Conservation (phyloP, 371 early-diverging fungal species). For the Mortierella sp. region DNA sequence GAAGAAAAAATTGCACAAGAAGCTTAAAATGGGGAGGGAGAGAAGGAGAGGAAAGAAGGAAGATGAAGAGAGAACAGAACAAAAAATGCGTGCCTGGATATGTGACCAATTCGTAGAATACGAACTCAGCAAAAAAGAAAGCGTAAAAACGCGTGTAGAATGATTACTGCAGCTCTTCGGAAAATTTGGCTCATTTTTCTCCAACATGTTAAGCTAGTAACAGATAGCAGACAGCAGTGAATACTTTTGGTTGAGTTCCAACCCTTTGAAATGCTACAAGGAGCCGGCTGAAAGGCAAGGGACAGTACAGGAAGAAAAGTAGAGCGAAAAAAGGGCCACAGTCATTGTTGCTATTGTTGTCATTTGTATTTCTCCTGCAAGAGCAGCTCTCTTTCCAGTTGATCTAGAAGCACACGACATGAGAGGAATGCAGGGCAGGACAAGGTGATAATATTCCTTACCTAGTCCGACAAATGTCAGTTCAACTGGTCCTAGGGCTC, state of each 20-base stretch:
- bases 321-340: neutral
- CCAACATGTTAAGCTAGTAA: neutral
- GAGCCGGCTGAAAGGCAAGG: neutral
- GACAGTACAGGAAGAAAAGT: neutral
- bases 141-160: neutral
- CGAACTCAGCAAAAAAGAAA: constrained; percentile 5
- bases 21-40: neutral
- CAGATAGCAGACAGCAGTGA: neutral
- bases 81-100: no score
- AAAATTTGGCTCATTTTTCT: neutral
- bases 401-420: neutral
- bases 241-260: neutral
- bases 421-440: neutral
- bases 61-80: no score
- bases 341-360: neutral
- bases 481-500: constrained; percentile 61
- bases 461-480: constrained; percentile 68
- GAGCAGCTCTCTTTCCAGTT: constrained; percentile 2
- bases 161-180: neutral
- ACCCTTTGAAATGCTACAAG: neutral
- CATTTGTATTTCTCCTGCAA: neutral
- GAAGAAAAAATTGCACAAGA: no score
- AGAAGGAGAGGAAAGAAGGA: neutral
- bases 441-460: constrained; percentile 8
- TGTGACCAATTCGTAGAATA: constrained; percentile 12